phyloP scores from a whole-genome alignment of 169 alveolate species.

The Cryptosporidium sp. region DNA sequence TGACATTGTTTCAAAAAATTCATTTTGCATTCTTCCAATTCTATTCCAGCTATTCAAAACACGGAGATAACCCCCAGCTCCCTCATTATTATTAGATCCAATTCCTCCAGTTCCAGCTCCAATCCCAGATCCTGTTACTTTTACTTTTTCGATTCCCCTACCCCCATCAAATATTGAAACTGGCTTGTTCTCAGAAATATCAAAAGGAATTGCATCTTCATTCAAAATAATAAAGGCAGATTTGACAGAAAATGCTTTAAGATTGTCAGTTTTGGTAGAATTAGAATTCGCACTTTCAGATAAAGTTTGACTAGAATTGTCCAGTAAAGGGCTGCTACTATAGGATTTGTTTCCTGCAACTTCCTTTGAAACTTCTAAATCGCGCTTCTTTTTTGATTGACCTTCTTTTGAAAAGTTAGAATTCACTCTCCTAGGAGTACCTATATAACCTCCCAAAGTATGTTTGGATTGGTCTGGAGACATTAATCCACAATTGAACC shows the following conservation, averaged over 20 bases:
- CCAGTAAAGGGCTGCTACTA: not conserved
- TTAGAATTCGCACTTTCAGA: not conserved
- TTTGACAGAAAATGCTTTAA: not conserved
- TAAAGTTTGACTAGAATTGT: not conserved
- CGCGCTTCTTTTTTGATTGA: not conserved
- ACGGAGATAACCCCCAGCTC: not conserved
- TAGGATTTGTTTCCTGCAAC: not conserved
- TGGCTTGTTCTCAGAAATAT: not conserved
- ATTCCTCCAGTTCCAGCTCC: too few relatives aligned
- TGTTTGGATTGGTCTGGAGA: slow-evolving; percentile 27
- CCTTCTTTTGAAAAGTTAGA: not conserved
- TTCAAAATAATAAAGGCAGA: slow-evolving; percentile 26
- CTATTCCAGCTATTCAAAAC: slow-evolving; percentile 1
- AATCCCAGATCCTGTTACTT: not conserved
- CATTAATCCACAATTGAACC: slow-evolving; percentile 32
- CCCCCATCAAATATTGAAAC: not conserved
- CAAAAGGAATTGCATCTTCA: slow-evolving; percentile 32
- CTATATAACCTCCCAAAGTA: slow-evolving; percentile 11
- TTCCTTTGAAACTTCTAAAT: not conserved
- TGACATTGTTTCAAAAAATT: slow-evolving; percentile 15
- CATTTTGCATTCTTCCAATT: slow-evolving; percentile 7
- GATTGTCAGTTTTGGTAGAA: not conserved
- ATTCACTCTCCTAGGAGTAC: slow-evolving; percentile 27
- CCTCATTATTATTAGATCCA: not conserved
- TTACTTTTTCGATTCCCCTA: not conserved